Evolutionary conservation across 305 asterid genomes (phyloP), one percentile per base, ranked within the genome.

Genomic region (Fraxinus albicans): DNA sequence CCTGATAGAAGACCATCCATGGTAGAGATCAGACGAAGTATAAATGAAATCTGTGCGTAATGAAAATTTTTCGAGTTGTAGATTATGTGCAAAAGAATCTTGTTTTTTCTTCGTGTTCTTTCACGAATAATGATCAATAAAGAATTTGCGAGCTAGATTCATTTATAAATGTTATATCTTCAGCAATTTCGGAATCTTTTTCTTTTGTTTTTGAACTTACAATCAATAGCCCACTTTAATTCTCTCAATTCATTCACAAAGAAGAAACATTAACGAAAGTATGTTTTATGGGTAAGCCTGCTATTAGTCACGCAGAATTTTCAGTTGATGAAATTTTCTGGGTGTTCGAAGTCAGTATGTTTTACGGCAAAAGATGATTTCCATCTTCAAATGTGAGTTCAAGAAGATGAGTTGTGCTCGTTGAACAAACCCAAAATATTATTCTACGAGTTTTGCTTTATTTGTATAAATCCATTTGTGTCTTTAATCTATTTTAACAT

Each of bases 1-100:
- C 91, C 94, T 1, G 82, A 85, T 73, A 77, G 76, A 74, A 86
- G 96, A 38, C 94, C 96, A 0, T 25, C 87, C 9, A 91, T 92
- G 83, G 79, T 33, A 5, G 91, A 89, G 31, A 86, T 90, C 31
- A 44, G 31, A 2, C 76, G 31, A 6, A 85, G 85, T 9, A 83
- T 93, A 15, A 19, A 84, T 33, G 85, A 83, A 40, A 86, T 90
- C 25, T 84, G 83, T 36, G 83, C 42, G 23, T 25, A 0, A 8
- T 25, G 69, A 77, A 21, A 47, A 58, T 9, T 60, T 77, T 79
- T 2, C 10, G 73, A n/a, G 21, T 17, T 50, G 77, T 34, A 27
- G 21, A 83, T 6, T 77, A 34, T 25, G 83, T 58, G 27, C 19
- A 69, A 29, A 3, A 10, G 1, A 69, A 17, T 12, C 19, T 40